phyloP scores from a whole-genome alignment of 495 filamentous ascomycete species.

The Polyplosphaeria fusca region DNA sequence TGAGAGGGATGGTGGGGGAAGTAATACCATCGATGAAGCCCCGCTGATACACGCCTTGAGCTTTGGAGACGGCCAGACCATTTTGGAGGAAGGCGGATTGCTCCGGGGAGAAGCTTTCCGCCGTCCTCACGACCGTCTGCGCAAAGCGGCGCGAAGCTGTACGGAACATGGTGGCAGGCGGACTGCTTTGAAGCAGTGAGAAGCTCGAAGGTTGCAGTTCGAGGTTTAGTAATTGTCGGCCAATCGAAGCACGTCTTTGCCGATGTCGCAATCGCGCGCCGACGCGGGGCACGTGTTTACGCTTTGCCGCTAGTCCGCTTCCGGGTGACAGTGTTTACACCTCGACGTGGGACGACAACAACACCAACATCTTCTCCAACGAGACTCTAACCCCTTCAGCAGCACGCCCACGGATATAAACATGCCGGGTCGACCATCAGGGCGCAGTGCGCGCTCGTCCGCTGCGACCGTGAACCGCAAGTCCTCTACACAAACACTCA shows the following conservation, averaged over 20 bases:
- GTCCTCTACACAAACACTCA: slow-evolving; percentile 38
- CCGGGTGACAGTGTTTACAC: not conserved
- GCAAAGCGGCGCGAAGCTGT: slow-evolving; percentile 56
- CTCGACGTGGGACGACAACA: slow-evolving; percentile 7
- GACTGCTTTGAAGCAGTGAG: not conserved
- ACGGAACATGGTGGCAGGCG: slow-evolving; percentile 51
- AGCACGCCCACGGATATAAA: slow-evolving; percentile 7
- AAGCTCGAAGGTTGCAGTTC: too few species aligned
- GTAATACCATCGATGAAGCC: slow-evolving; percentile 80
- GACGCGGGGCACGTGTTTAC: slow-evolving; percentile 8
- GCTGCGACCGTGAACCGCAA: slow-evolving; percentile 36
- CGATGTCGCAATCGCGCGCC: slow-evolving; percentile 9
- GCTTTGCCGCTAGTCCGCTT: not conserved
- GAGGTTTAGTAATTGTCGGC: not conserved
- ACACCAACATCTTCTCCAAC: not conserved
- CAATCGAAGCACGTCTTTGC: not conserved
- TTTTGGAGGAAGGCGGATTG: slow-evolving; percentile 14
- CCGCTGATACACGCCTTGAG: slow-evolving; percentile 71
- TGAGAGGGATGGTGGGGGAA: not conserved
- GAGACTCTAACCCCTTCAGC: slow-evolving; percentile 15
- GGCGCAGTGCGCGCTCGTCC: slow-evolving; percentile 32
- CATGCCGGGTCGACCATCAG: slow-evolving; percentile 44
- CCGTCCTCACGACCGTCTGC: slow-evolving; percentile 53
- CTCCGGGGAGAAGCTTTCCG: slow-evolving; percentile 33
- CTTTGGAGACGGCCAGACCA: slow-evolving; percentile 55